These are phyloP conservation scores for Pecoramyces ruminantium DNA, from an alignment of 192 early-diverging fungal genomes.

Conservation along the genomic window DNA sequence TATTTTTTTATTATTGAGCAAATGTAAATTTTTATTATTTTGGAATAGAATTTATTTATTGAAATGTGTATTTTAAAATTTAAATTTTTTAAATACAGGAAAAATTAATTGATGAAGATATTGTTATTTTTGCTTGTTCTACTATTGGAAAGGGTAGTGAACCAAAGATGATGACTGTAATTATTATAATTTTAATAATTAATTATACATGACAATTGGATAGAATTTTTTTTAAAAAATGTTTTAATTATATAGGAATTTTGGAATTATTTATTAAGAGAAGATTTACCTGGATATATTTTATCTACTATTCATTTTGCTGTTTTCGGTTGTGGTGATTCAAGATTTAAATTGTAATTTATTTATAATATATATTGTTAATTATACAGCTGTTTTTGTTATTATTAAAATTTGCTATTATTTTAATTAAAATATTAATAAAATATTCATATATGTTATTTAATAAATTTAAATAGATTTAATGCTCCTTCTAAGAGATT, in stretches of 20 bases:
- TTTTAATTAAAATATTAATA: neutral
- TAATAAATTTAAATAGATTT: slow-evolving; percentile 30
- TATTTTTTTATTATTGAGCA: no score
- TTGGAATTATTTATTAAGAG: slow-evolving; percentile 80
- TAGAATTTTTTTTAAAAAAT: no score
- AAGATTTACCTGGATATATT: slow-evolving; percentile 46
- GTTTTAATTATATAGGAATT: slow-evolving; percentile 24
- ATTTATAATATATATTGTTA: neutral
- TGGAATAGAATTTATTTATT: no score
- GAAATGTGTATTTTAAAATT: no score
- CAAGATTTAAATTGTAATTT: slow-evolving; percentile 55
- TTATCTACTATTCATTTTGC: slow-evolving; percentile 53
- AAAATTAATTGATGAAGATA: slow-evolving; percentile 31
- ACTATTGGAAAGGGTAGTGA: slow-evolving; percentile 88
- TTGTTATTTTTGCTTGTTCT: slow-evolving; percentile 73
- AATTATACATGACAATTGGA: no score
- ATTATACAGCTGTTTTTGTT: neutral
- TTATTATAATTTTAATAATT: neutral
- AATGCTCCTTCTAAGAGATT: slow-evolving; percentile 90
- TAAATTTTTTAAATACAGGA: no score
- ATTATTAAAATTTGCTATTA: neutral
- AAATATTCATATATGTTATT: neutral
- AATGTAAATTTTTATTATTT: no score
- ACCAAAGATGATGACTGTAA: slow-evolving; percentile 77
- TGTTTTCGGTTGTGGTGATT: slow-evolving; percentile 92